phyloP scores from a whole-genome alignment of 805 yeast species.

The Lipomyces orientalis region DNA sequence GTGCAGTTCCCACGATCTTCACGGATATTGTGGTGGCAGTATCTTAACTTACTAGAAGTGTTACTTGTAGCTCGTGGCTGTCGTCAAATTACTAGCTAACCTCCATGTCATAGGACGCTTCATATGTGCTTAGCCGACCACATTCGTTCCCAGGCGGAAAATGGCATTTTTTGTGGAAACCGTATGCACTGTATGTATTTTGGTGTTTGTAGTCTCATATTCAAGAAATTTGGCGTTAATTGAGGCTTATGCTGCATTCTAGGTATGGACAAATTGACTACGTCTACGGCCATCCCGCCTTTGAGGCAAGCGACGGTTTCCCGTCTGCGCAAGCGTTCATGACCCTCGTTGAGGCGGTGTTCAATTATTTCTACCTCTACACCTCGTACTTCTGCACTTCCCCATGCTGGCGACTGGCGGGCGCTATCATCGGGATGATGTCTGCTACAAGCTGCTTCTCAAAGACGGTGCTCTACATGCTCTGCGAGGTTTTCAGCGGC shows the following conservation, averaged over 20 bases:
- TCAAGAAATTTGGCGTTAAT: background rate
- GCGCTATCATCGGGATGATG: slow-evolving; percentile 27
- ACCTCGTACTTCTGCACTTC: slow-evolving; percentile 12
- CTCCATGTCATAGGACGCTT: slow-evolving; percentile 22
- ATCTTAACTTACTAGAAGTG: background rate
- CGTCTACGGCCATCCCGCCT: slow-evolving; percentile 33
- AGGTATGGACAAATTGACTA: slow-evolving; percentile 33
- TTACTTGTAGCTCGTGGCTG: background rate
- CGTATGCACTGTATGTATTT: slow-evolving; percentile 31
- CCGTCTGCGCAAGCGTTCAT: slow-evolving; percentile 31
- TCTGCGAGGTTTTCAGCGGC: slow-evolving; percentile 30
- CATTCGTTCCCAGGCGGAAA: slow-evolving; percentile 37
- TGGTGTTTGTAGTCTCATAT: background rate
- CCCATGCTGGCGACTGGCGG: slow-evolving; percentile 17
- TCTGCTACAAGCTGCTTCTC: slow-evolving; percentile 34
- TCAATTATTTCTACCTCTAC: slow-evolving; percentile 22
- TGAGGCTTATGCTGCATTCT: background rate
- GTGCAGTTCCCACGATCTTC: background rate
- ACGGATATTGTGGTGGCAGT: too few relatives aligned
- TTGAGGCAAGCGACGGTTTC: slow-evolving; percentile 31
- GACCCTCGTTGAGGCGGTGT: slow-evolving; percentile 27
- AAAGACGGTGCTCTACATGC: slow-evolving; percentile 34
- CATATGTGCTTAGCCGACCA: slow-evolving; percentile 30
- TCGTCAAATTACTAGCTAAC: background rate
- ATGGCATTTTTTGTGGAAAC: slow-evolving; percentile 33